A percentile compares a stretch with the other conserved stretches of the same genome.
These are phyloP conservation scores for Penicillium psychrofluorescens DNA, from an alignment of 495 filamentous ascomycete species.

Conservation along the genomic window DNA sequence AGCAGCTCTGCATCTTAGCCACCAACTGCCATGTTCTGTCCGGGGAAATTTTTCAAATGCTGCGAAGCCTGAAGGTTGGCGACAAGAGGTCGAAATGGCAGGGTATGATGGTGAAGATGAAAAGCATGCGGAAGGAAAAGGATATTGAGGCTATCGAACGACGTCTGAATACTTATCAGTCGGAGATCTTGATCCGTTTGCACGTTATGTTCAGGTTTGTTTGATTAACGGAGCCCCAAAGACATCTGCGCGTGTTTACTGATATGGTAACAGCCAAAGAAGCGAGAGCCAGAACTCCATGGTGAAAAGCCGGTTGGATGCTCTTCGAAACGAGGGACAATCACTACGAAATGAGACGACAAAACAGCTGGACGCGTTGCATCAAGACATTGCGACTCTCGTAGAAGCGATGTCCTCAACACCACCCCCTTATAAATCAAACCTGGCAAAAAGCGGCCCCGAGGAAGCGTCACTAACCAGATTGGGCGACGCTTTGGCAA, in stretches of 20 bases:
- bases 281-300: not conserved
- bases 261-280: not conserved
- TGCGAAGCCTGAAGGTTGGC: not conserved
- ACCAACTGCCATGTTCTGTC: conserved; percentile 4
- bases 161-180: conserved; percentile 8
- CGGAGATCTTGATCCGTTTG: conserved; percentile 7
- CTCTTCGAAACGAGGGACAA: no score
- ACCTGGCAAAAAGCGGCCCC: no score
- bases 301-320: no score
- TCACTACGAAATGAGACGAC: no score
- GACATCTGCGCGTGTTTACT: no score
- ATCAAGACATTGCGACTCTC: no score
- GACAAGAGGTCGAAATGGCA: conserved; percentile 3
- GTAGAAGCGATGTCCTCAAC: no score
- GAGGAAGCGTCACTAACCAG: no score
- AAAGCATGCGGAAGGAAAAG: conserved; percentile 7
- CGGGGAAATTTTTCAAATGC: conserved; percentile 1
- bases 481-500: not conserved
- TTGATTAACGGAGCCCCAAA: no score
- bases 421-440: no score
- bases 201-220: conserved; percentile 11
- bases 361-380: no score
- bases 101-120: conserved; percentile 2
- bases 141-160: conserved; percentile 7
- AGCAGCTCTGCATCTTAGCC: conserved; percentile 10